phyloP scores from a whole-genome alignment of 306 rosid genomes.

The Gillenia trifoliata region DNA sequence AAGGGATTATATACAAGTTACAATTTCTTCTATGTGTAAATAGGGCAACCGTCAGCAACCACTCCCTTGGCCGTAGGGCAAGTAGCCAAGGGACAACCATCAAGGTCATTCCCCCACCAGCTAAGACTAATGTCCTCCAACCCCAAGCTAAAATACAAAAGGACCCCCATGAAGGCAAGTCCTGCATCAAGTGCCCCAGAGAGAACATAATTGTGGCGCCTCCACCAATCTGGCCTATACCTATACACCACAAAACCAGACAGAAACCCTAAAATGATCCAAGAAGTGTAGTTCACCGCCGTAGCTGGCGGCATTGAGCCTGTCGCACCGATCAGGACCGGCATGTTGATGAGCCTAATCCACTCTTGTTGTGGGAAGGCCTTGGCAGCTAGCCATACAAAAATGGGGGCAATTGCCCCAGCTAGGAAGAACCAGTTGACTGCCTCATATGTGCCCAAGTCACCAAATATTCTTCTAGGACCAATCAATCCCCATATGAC shows the following conservation, averaged over 20 bases:
- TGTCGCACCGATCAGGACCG: conserved; percentile 65
- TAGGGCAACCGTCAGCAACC: conserved; percentile 46
- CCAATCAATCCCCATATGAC: conserved; percentile 94
- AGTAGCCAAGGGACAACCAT: conserved; percentile 68
- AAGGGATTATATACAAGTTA: background rate
- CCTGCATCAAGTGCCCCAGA: conserved; percentile 93
- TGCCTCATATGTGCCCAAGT: conserved; percentile 48
- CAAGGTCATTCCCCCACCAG: conserved; percentile 92
- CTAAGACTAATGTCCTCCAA: conserved; percentile 42
- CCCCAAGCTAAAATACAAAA: conserved; percentile 62
- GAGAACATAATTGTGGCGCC: conserved; percentile 70
- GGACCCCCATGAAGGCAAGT: conserved; percentile 85
- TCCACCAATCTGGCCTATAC: conserved; percentile 74
- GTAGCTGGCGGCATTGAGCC: conserved; percentile 89
- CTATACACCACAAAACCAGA: conserved; percentile 71
- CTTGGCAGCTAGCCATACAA: conserved; percentile 58
- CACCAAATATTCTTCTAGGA: conserved; percentile 73
- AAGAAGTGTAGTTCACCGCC: conserved; percentile 69
- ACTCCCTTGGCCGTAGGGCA: conserved; percentile 69
- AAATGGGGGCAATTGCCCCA: conserved; percentile 66
- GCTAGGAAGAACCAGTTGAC: conserved; percentile 78
- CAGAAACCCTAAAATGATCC: conserved; percentile 61
- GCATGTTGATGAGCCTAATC: conserved; percentile 82
- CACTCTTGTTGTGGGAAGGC: conserved; percentile 70
- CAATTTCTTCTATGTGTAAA: conserved; percentile 24